phyloP scores from a whole-genome alignment of 352 stramenopile genomes.

The Hyaloperonospora arabidopsidis region DNA sequence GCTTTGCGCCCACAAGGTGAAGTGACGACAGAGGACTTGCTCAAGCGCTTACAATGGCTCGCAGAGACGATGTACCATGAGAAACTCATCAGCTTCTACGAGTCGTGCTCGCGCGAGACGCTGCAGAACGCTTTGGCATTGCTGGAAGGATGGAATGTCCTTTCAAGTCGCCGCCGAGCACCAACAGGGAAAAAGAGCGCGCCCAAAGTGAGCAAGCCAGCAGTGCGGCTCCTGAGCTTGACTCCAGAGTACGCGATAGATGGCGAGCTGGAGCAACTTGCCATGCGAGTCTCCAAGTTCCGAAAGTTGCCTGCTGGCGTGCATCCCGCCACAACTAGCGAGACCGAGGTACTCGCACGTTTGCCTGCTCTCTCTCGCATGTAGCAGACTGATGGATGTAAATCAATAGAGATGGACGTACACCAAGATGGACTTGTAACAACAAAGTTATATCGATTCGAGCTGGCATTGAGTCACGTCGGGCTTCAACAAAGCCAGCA shows the following conservation, averaged over 20 bases:
- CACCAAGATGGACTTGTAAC: background rate
- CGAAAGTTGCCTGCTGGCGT: slow-evolving; percentile 55
- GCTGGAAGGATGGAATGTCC: slow-evolving; percentile 59
- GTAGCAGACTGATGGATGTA: slow-evolving; percentile 22
- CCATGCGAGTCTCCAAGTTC: slow-evolving; percentile 58
- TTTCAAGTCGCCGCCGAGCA: slow-evolving; percentile 26
- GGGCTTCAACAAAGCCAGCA: slow-evolving; percentile 22
- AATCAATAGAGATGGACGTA: slow-evolving; percentile 4
- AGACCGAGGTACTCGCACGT: slow-evolving; percentile 55
- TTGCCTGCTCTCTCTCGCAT: slow-evolving; percentile 68
- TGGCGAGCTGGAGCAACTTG: slow-evolving; percentile 53
- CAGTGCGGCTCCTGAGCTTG: slow-evolving; percentile 29
- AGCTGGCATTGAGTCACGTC: slow-evolving; percentile 31
- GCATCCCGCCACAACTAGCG: slow-evolving; percentile 32
- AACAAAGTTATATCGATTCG: slow-evolving; percentile 19
- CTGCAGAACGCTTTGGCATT: slow-evolving; percentile 68
- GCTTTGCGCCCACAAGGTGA: slow-evolving; percentile 44
- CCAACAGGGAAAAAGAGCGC: slow-evolving; percentile 9
- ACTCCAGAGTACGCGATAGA: slow-evolving; percentile 39
- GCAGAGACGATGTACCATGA: slow-evolving; percentile 85
- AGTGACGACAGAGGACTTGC: slow-evolving; percentile 50
- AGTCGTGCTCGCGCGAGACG: slow-evolving; percentile 79
- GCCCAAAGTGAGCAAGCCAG: slow-evolving; percentile 10
- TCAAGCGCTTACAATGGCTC: slow-evolving; percentile 79
- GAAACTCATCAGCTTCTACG: slow-evolving; percentile 78